Evolutionary conservation across 1,284 basidiomycete genomes (phyloP), one percentile per base, ranked within the genome.

Genomic region (Sanghuangporus weigelae): DNA sequence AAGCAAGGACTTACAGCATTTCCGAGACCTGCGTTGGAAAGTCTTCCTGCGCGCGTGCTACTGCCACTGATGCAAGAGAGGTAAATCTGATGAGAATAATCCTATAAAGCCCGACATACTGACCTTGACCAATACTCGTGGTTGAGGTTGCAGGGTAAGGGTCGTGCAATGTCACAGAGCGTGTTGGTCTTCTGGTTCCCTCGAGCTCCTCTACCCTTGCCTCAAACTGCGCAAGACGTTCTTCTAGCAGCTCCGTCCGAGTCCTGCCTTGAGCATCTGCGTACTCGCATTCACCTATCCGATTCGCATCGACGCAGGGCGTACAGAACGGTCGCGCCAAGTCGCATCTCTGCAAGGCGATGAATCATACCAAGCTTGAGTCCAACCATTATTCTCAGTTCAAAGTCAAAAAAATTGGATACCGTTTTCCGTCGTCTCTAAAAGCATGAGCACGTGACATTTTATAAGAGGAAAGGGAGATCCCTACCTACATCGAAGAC

Each of bases 401-500:
- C 3, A 31, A 31, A 4, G 26, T 31, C 3, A 31, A 31, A 31
- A 31, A 31, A 0, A 2, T 31, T 4, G 71, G 71, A 50, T 39
- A 76, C 78, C 71, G 79, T 75, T 69, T 80, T 79, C 21, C 78
- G 72, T 62, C 75, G 75, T 63, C 77, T 63, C 77, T 78, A 49
- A 11, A 36, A 54, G 11, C 48, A 38, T 58, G 16, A 57, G 53
- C 26, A n/a, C 8, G 21, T 49, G 23, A 23, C 48, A 23, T 19
- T 49, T 7, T 19, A 7, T 23, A 10, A 14, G 23, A 60, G 21
- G 6, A 36, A 3, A 19, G 5, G 35, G 54, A 39, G 44, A 42
- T 14, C 49, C 67, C 31, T 46, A 71, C 69, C 70, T 67, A 68
- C 70, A 71, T 39, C 64, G 69, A 36, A 71, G 49, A 61, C 70